phyloP scores from a whole-genome alignment of 2,329 filamentous ascomycete genomes.

The Uncinocarpus reesii region DNA sequence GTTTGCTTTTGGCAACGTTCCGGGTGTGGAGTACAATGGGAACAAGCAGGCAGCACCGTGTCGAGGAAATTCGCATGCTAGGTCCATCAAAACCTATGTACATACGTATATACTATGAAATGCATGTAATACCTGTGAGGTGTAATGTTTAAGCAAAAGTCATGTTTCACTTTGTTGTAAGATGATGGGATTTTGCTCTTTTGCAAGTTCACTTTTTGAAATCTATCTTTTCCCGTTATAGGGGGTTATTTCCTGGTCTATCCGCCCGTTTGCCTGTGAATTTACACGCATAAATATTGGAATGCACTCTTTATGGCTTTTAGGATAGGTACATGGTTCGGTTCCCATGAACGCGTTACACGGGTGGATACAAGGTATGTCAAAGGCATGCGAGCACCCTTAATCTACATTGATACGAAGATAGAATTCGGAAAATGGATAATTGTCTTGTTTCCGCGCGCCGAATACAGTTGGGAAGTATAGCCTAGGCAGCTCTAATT shows the following conservation, averaged over 20 bases:
- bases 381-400: slow-evolving; percentile 10
- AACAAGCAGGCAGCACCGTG: not conserved
- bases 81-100: too few relatives aligned
- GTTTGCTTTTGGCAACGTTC: not conserved
- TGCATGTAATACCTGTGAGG: not conserved
- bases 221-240: too few relatives aligned
- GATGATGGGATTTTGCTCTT: slow-evolving; percentile 1
- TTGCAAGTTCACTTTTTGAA: too few relatives aligned
- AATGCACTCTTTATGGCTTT: not conserved
- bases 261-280: not conserved
- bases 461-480: not conserved
- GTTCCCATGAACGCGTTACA: slow-evolving; percentile 8
- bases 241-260: too few relatives aligned
- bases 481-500: not conserved
- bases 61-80: too few relatives aligned
- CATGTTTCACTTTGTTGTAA: not conserved
- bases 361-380: slow-evolving; percentile 1
- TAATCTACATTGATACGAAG: not conserved
- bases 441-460: not conserved
- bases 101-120: slow-evolving; percentile 4
- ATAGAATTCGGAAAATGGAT: not conserved
- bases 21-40: slow-evolving; percentile 9
- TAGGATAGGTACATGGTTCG: slow-evolving; percentile 8
- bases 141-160: not conserved
- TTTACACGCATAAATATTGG: not conserved